Conservation (phyloP, 208 protist genomes). For the Acanthamoeba divionensis region DNA sequence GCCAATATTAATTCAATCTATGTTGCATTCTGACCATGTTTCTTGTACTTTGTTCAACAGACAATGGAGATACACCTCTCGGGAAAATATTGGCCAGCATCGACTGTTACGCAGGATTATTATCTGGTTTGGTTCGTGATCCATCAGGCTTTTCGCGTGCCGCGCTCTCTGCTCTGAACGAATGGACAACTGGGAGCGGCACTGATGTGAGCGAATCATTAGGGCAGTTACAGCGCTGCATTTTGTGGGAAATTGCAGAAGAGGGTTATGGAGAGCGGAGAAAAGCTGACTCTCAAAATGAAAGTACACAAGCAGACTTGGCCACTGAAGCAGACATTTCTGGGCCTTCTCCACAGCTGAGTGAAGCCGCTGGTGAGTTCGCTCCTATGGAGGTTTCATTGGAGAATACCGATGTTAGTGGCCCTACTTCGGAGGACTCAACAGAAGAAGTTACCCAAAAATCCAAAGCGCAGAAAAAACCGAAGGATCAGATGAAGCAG, state of each 20-base stretch:
- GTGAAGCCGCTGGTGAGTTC: neutral
- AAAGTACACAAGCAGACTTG: neutral
- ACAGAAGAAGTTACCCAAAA: neutral
- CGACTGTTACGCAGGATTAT: neutral
- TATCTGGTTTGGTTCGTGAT: constrained; percentile 12
- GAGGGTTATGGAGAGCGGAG: neutral
- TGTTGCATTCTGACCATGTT: neutral
- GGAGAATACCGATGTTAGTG: neutral
- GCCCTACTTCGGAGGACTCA: neutral
- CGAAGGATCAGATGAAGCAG: constrained; percentile 24
- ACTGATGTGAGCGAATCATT: neutral
- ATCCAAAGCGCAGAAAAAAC: neutral
- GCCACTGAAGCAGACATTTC: neutral
- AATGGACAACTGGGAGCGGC: constrained; percentile 7
- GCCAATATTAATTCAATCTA: neutral
- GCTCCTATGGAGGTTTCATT: neutral
- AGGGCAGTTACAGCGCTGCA: constrained; percentile 33
- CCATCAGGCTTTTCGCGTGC: neutral
- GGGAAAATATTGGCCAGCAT: constrained; percentile 2
- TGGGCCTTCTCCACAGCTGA: neutral
- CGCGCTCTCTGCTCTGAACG: neutral
- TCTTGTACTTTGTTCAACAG: neutral
- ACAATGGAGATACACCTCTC: neutral
- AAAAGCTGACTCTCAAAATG: neutral
- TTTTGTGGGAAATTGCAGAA: constrained; percentile 40